Conservation (phyloP, 768 basidiomycete genomes). For the Boletus fagicola region DNA sequence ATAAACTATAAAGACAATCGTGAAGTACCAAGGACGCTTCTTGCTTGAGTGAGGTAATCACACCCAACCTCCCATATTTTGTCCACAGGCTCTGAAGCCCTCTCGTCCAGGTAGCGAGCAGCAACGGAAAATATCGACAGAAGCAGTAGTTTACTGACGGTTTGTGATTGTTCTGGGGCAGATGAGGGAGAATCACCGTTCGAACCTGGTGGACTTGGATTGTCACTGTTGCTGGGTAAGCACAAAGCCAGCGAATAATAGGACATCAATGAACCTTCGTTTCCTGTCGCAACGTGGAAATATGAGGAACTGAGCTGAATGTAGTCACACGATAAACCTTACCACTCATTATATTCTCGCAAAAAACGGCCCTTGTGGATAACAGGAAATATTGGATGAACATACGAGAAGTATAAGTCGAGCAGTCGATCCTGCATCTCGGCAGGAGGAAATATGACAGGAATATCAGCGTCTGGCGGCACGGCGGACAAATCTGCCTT, state of each 20-base stretch:
- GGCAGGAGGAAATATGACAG: constrained; percentile 56
- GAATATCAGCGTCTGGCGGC: constrained; percentile 43
- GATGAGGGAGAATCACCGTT: constrained; percentile 13
- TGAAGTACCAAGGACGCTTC: constrained; percentile 57
- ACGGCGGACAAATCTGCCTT: constrained; percentile 39
- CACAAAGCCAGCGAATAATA: background rate
- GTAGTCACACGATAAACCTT: constrained; percentile 12
- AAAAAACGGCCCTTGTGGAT: constrained; percentile 72
- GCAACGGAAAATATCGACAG: constrained; percentile 81
- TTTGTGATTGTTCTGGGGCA: constrained; percentile 53
- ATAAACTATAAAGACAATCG: background rate
- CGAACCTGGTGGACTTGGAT: constrained; percentile 35
- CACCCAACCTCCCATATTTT: constrained; percentile 72
- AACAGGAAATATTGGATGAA: constrained; percentile 81
- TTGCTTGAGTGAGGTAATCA: constrained; percentile 60
- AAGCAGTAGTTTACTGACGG: constrained; percentile 65
- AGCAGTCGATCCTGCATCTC: constrained; percentile 67
- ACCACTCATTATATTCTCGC: constrained; percentile 59
- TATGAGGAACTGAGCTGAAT: constrained; percentile 4
- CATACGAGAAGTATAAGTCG: constrained; percentile 76
- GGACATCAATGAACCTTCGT: constrained; percentile 16
- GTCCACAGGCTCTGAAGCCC: constrained; percentile 44
- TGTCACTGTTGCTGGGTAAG: constrained; percentile 31
- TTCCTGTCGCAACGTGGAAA: constrained; percentile 22
- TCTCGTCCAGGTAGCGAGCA: constrained; percentile 63